Conservation (phyloP, 176 grass and related monocot species). For the Rhynchospora breviuscula region DNA sequence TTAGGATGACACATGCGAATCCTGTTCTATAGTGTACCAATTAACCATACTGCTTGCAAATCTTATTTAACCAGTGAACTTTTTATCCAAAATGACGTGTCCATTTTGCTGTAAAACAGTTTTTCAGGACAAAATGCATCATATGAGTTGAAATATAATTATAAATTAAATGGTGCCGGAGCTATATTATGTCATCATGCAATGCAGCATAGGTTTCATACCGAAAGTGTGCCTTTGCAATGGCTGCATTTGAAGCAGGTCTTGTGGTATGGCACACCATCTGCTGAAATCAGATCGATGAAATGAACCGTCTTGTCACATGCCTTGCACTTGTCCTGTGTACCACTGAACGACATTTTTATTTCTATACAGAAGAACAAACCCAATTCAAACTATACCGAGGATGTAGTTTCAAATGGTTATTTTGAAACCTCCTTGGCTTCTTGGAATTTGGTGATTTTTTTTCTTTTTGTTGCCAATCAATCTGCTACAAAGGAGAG, state of each 20-base stretch:
- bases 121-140: too few species aligned
- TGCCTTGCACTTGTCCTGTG: conserved; percentile 66
- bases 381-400: conserved; percentile 13
- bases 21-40: too few species aligned
- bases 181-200: conserved; percentile 12
- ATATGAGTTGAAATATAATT: too few species aligned
- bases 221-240: conserved; percentile 67
- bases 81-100: too few species aligned
- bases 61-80: too few species aligned
- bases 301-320: conserved; percentile 71
- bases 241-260: conserved; percentile 87
- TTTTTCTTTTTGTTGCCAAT: neutral
- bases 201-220: conserved; percentile 6
- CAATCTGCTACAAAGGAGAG: conserved; percentile 17
- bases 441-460: conserved; percentile 2
- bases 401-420: neutral
- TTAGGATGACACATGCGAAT: too few species aligned
- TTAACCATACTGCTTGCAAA: too few species aligned
- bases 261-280: conserved; percentile 55
- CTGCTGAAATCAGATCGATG: conserved; percentile 54
- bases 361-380: conserved; percentile 11
- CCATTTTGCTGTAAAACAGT: too few species aligned
- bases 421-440: conserved; percentile 4
- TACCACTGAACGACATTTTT: conserved; percentile 64
- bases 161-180: neutral